Conservation (phyloP, 2,329 filamentous ascomycete species). For the Coniochaeta hoffmannii region DNA sequence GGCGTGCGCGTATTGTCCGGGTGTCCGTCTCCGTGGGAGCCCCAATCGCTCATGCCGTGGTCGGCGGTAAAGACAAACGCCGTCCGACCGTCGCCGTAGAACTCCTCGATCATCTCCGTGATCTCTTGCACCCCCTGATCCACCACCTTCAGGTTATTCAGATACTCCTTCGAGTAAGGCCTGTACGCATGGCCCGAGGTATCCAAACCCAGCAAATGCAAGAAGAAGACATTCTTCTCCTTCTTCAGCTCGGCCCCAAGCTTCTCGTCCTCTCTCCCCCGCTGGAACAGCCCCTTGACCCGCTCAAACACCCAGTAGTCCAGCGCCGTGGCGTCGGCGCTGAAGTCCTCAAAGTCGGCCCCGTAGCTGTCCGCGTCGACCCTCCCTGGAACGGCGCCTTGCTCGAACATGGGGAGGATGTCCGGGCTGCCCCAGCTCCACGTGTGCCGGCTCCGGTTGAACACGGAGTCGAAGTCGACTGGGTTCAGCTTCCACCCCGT, state of each 20-base stretch:
- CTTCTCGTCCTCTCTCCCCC: conserved; percentile 70
- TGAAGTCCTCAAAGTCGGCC: conserved; percentile 84
- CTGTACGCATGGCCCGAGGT: conserved; percentile 80
- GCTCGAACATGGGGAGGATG: conserved; percentile 94
- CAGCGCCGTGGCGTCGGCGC: conserved; percentile 68
- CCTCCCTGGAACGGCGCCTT: conserved; percentile 79
- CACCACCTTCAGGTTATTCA: conserved; percentile 90
- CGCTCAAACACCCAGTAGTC: conserved; percentile 96
- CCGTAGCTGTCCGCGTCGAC: conserved; percentile 84
- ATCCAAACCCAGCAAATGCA: conserved; percentile 87
- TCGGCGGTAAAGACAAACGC: conserved; percentile 97
- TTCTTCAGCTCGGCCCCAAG: conserved; percentile 65
- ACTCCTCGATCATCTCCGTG: conserved; percentile 70
- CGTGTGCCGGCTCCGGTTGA: conserved; percentile 92
- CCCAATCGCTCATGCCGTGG: conserved; percentile 98
- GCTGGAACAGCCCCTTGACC: conserved; percentile 78
- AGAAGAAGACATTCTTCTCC: conserved; percentile 89
- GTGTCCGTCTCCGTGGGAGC: conserved; percentile 97
- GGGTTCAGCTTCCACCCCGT: conserved; percentile 99
- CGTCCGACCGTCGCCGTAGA: conserved; percentile 78
- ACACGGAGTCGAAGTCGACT: conserved; percentile 97
- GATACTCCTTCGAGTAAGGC: conserved; percentile 91
- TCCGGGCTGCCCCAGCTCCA: conserved; percentile 99
- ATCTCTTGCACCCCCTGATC: conserved; percentile 85
- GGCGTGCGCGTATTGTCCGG: conserved; percentile 95